These are phyloP conservation scores for Gymnopus androsaceus DNA, from an alignment of 1,284 basidiomycete species.

Conservation along the genomic window DNA sequence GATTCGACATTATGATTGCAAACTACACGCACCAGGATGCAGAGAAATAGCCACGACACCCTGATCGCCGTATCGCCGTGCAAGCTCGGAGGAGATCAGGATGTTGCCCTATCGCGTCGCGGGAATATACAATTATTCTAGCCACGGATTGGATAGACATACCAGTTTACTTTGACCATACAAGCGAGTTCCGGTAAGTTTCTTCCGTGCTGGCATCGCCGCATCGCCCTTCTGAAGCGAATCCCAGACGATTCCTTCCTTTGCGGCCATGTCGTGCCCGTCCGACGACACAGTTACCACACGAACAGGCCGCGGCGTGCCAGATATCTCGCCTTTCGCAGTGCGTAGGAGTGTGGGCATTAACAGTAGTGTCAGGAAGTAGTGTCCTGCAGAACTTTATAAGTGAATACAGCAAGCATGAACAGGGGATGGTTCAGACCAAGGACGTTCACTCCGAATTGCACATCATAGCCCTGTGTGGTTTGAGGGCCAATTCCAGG, in stretches of 20 bases:
- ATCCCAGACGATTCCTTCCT: constrained; percentile 33
- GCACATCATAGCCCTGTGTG: constrained; percentile 45
- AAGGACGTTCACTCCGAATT: constrained; percentile 45
- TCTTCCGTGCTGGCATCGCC: constrained; percentile 30
- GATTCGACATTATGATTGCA: not conserved
- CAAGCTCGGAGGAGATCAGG: constrained; percentile 1
- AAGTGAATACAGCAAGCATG: not conserved
- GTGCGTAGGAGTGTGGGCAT: constrained; percentile 40
- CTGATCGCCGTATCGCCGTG: constrained; percentile 1
- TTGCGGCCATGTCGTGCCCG: constrained; percentile 28
- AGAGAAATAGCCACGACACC: constrained; percentile 2
- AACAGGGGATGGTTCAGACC: constrained; percentile 22
- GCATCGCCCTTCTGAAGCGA: constrained; percentile 37
- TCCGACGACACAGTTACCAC: constrained; percentile 48
- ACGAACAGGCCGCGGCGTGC: constrained; percentile 25
- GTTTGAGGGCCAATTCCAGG: constrained; percentile 39
- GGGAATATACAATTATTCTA: not conserved
- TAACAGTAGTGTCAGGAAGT: constrained; percentile 38
- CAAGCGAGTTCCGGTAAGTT: constrained; percentile 27
- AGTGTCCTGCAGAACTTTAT: constrained; percentile 9
- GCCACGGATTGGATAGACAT: not conserved
- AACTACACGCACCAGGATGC: constrained; percentile 3
- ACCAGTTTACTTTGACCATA: constrained; percentile 53
- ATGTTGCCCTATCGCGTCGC: not conserved
- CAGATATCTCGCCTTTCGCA: constrained; percentile 24